Evolutionary conservation across 2,329 filamentous ascomycete genomes (phyloP), one percentile per base, ranked within the genome.

Genomic region (Pleochaeta shiraiana): DNA sequence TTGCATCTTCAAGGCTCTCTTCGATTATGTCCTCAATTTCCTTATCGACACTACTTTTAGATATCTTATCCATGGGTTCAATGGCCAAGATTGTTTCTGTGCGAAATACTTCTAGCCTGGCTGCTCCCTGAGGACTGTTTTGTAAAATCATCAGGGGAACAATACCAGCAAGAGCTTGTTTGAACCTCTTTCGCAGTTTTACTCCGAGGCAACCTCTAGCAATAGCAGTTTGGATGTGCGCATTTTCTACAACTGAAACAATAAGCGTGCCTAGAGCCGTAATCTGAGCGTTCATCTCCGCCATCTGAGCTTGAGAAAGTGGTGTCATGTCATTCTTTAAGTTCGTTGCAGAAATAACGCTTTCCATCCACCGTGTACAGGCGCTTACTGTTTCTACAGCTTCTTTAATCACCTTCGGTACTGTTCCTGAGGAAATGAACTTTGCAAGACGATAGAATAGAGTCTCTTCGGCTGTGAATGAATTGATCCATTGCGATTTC

Each of bases 251-350:
- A 12, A 86, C 75, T 0, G 81, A 79, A 61, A 86, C 74, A 5
- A 87, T 74, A 21, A 88, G 75, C 70, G 84, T 79, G 1, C 84
- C 81, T 66, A 88, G 80, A 0, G 83, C 84, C 57, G 83, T 81
- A 24, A 82, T 79, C 1, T 84, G 77, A 55, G 79, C 82, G 75
- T 84, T 80, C 63, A 86, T 83, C 34, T 84, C 78, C 24, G 77
- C 75, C 0, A 75, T 73, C 62, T 77, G 77, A 0, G 76, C 75
- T 50, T 73, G 74, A 61, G 77, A 76, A 65, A 82, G 64, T 9
- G 66, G 65, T 45, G 71, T 62, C 59, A 73, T 76, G 34, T 79
- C 75, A 65, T 76, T 74, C 33, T 81, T 77, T 0, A 78, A 72
- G 43, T 78, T 73, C 63, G 79, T 75, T 43, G 80, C 77, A 63